Evolutionary conservation across 306 rosid species (phyloP).

Genomic region (Begonia loranthoides): DNA sequence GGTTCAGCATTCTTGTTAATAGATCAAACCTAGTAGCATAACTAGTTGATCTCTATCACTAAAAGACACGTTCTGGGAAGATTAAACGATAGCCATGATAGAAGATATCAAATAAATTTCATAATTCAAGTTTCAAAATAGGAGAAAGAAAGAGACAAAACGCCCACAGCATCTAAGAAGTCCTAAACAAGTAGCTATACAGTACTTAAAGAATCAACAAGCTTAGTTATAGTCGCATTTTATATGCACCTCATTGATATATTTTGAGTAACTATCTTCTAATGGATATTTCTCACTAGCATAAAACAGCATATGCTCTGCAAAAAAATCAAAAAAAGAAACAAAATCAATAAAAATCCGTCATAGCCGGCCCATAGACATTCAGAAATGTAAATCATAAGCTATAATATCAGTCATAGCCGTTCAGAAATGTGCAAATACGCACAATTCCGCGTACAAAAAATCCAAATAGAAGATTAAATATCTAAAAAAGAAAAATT

Average conservation of each 20-base stretch:
- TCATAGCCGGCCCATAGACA: background rate
- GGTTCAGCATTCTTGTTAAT: too few relatives aligned
- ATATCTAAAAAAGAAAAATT: background rate
- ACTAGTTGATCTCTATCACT: too few relatives aligned
- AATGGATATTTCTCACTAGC: constrained; percentile 93
- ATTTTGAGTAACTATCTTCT: constrained; percentile 91
- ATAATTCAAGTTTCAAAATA: too few relatives aligned
- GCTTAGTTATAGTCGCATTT: background rate
- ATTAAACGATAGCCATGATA: too few relatives aligned
- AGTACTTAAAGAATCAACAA: background rate
- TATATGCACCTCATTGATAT: constrained; percentile 58
- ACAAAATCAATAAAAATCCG: background rate
- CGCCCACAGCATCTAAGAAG: too few relatives aligned
- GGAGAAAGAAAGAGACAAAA: too few relatives aligned
- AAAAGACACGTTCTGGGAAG: too few relatives aligned
- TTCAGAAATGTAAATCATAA: background rate
- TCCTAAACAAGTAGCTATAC: too few relatives aligned
- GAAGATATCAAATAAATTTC: too few relatives aligned
- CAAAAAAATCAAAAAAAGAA: constrained; percentile 13
- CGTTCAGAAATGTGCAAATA: background rate
- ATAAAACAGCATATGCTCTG: constrained; percentile 97
- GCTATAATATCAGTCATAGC: background rate
- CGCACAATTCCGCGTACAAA: background rate
- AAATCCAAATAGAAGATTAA: background rate
- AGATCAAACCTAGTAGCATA: too few relatives aligned